A percentile compares a stretch with the other conserved stretches of the same genome.
Evolutionary conservation across 164 flowering plant species (phyloP).

Genomic region (Kalanchoe fedtschenkoi): DNA sequence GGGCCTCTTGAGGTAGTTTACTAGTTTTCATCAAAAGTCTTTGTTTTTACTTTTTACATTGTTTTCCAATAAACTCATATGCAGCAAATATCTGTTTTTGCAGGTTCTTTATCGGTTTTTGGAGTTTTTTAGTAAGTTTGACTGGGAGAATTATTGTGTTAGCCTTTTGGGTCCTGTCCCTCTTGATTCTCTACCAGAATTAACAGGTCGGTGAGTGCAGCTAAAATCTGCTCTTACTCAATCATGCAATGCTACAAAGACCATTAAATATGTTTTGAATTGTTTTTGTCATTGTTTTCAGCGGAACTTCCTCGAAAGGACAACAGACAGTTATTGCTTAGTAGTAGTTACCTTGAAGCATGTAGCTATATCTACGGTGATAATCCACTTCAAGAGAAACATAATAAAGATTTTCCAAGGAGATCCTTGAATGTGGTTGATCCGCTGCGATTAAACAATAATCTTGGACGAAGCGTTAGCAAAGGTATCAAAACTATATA

Average conservation of each 20-base stretch:
- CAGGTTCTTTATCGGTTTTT: conserved; percentile 94
- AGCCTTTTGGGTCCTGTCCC: conserved; percentile 97
- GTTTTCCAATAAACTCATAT: background rate
- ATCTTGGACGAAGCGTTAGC: conserved; percentile 95
- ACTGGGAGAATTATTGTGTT: conserved; percentile 91
- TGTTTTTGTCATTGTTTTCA: too few relatives aligned
- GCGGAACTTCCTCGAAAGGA: conserved; percentile 91
- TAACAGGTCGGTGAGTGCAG: conserved; percentile 40
- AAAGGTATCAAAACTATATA: conserved; percentile 1
- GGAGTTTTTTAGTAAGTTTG: conserved; percentile 94
- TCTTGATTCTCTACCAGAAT: conserved; percentile 70
- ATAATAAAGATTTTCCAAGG: conserved; percentile 26
- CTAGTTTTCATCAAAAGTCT: too few relatives aligned
- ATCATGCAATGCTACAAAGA: background rate
- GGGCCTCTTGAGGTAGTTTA: conserved; percentile 85
- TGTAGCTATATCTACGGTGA: conserved; percentile 73
- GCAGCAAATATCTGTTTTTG: background rate
- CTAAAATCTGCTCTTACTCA: background rate
- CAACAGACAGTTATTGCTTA: conserved; percentile 64
- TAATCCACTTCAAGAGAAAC: conserved; percentile 27
- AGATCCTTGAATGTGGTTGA: conserved; percentile 77
- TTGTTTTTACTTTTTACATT: background rate
- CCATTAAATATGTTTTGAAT: background rate
- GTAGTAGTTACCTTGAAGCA: conserved; percentile 60
- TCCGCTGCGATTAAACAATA: conserved; percentile 82